Evolutionary conservation across 1,284 basidiomycete species (phyloP).

Genomic region (Pseudozyma hubeiensis): DNA sequence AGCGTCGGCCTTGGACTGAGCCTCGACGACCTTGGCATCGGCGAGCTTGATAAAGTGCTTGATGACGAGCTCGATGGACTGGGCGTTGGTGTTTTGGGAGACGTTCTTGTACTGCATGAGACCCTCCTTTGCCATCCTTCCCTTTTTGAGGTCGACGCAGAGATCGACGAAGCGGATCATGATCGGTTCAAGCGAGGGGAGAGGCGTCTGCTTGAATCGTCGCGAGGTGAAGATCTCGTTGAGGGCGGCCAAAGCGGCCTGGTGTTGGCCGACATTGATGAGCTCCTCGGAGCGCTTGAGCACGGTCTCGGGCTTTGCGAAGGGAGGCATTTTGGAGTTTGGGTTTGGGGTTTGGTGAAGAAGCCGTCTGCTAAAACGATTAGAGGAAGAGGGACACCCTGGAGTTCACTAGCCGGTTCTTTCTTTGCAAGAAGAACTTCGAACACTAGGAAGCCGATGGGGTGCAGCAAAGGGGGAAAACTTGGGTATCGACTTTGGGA

Average conservation of each 20-base stretch:
- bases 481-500: constrained; percentile 20
- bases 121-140: constrained; percentile 91
- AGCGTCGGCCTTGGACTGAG: constrained; percentile 66
- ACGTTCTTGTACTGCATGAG: constrained; percentile 81
- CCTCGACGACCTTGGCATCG: constrained; percentile 76
- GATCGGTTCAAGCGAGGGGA: constrained; percentile 92
- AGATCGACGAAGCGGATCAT: constrained; percentile 90
- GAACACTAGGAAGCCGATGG: constrained; percentile 51
- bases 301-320: constrained; percentile 89
- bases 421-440: constrained; percentile 22
- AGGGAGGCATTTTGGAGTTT: constrained; percentile 75
- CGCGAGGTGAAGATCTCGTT: constrained; percentile 93
- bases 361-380: constrained; percentile 46
- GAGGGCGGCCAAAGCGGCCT: constrained; percentile 87
- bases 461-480: constrained; percentile 47
- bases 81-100: constrained; percentile 87
- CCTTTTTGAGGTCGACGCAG: constrained; percentile 94
- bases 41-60: constrained; percentile 87
- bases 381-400: constrained; percentile 20
- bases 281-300: constrained; percentile 89
- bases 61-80: constrained; percentile 91
- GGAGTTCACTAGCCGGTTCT: constrained; percentile 50
- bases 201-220: constrained; percentile 90
- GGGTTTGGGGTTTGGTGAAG: constrained; percentile 5
- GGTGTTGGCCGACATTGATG: constrained; percentile 86